phyloP scores from a whole-genome alignment of 805 yeast species.

The Candida coquimbonensis region DNA sequence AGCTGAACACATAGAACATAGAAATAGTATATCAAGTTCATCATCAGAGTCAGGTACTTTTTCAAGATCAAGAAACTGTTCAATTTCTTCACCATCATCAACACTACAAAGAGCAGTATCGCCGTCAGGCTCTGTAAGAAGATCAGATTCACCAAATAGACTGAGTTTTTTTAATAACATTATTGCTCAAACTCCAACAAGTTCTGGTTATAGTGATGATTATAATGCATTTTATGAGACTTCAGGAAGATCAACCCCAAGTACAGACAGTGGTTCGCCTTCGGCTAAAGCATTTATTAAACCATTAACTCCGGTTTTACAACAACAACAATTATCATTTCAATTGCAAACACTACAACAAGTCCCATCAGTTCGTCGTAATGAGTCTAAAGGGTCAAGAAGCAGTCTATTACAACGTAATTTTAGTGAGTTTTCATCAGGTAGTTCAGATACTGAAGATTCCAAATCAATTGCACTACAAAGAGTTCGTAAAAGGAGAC shows the following conservation, averaged over 20 bases:
- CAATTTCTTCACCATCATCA: constrained; percentile 24
- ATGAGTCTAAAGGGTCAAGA: constrained; percentile 14
- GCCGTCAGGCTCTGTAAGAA: constrained; percentile 28
- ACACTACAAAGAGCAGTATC: constrained; percentile 43
- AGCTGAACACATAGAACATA: constrained; percentile 58
- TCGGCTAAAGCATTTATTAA: constrained; percentile 14
- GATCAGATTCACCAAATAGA: constrained; percentile 28
- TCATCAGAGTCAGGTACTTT: constrained; percentile 26
- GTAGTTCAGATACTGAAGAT: constrained; percentile 63
- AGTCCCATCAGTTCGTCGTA: constrained; percentile 1
- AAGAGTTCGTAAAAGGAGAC: constrained; percentile 48
- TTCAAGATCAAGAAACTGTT: constrained; percentile 24
- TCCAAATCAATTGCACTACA: constrained; percentile 41
- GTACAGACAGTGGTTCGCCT: constrained; percentile 25
- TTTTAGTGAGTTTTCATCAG: constrained; percentile 37
- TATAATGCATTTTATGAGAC: constrained; percentile 16
- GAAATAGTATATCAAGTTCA: constrained; percentile 31
- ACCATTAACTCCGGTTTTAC: constrained; percentile 18
- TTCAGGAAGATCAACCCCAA: constrained; percentile 29
- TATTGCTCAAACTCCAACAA: constrained; percentile 14
- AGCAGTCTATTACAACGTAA: constrained; percentile 18
- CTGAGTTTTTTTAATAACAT: constrained; percentile 13
- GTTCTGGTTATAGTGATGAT: constrained; percentile 24
- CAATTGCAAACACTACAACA: neutral
- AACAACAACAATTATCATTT: constrained; percentile 5